phyloP scores from a whole-genome alignment of 2,329 filamentous ascomycete genomes.

The Lizonia empirigonia region DNA sequence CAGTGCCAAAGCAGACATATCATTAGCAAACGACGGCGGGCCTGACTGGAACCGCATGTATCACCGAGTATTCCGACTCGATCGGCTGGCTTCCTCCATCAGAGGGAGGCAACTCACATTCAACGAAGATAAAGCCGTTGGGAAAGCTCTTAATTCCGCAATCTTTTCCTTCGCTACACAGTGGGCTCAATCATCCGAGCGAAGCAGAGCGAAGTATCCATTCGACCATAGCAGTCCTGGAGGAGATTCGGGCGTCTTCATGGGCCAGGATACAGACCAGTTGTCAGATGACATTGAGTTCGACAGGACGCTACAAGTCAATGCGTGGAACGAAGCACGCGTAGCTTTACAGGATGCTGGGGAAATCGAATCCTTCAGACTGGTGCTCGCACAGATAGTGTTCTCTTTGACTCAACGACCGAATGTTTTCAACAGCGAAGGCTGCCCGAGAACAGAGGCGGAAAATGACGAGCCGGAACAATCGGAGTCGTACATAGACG shows the following conservation, averaged over 20 bases:
- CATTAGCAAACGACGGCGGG: slow-evolving; percentile 44
- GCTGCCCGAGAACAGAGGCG: not conserved
- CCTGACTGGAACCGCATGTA: slow-evolving; percentile 59
- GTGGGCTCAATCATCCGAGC: slow-evolving; percentile 48
- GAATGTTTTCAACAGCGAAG: slow-evolving; percentile 13
- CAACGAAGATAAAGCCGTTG: slow-evolving; percentile 52
- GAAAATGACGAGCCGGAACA: not conserved
- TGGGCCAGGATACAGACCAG: slow-evolving; percentile 3
- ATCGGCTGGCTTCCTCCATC: slow-evolving; percentile 51
- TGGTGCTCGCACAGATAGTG: slow-evolving; percentile 54
- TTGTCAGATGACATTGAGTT: slow-evolving; percentile 26
- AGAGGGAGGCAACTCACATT: slow-evolving; percentile 51
- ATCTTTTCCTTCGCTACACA: slow-evolving; percentile 62
- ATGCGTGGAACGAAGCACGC: slow-evolving; percentile 52
- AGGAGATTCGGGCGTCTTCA: slow-evolving; percentile 18
- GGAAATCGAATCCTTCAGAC: slow-evolving; percentile 53
- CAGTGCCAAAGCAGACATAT: slow-evolving; percentile 38
- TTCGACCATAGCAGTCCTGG: slow-evolving; percentile 24
- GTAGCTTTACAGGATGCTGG: slow-evolving; percentile 47
- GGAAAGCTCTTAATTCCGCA: slow-evolving; percentile 55
- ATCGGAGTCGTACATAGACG: not conserved
- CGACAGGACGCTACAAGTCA: slow-evolving; percentile 48
- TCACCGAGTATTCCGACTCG: slow-evolving; percentile 56
- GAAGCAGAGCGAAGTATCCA: slow-evolving; percentile 38
- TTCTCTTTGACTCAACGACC: slow-evolving; percentile 55